Conservation (phyloP, 1,284 basidiomycete genomes). For the Irpex rosettiformis region DNA sequence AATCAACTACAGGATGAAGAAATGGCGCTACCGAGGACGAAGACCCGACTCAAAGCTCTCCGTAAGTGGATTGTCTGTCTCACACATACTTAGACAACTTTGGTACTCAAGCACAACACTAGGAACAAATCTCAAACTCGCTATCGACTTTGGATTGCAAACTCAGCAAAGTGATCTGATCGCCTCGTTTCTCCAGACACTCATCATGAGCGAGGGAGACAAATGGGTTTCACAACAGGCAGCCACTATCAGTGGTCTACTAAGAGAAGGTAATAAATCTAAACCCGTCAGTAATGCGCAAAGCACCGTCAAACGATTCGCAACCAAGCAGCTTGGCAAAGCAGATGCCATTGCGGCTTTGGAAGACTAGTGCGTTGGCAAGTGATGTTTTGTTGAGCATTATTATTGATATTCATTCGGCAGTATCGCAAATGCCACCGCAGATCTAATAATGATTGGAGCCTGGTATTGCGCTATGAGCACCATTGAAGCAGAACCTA, state of each 20-base stretch:
- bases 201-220: constrained; percentile 86
- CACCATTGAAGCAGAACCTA: constrained; percentile 47
- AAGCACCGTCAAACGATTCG: constrained; percentile 67
- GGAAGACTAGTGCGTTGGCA: constrained; percentile 73
- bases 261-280: constrained; percentile 58
- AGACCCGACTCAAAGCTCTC: constrained; percentile 65
- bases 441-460: constrained; percentile 69
- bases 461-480: constrained; percentile 65
- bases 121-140: constrained; percentile 79
- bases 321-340: constrained; percentile 72
- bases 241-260: constrained; percentile 53
- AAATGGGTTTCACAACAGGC: constrained; percentile 69
- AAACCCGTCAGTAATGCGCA: constrained; percentile 68
- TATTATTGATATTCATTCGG: constrained; percentile 4
- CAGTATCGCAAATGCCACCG: constrained; percentile 78
- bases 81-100: too few relatives aligned
- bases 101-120: too few relatives aligned
- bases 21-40: constrained; percentile 59
- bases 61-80: constrained; percentile 44
- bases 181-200: constrained; percentile 78
- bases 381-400: constrained; percentile 3
- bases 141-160: constrained; percentile 77
- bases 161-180: constrained; percentile 75
- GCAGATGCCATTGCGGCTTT: constrained; percentile 72
- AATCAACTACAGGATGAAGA: constrained; percentile 75